Percentiles rank a stretch among this genome's conserved stretches.
Evolutionary conservation across 75 land plant species (phyloP).

Genomic region (Picea glauca): DNA sequence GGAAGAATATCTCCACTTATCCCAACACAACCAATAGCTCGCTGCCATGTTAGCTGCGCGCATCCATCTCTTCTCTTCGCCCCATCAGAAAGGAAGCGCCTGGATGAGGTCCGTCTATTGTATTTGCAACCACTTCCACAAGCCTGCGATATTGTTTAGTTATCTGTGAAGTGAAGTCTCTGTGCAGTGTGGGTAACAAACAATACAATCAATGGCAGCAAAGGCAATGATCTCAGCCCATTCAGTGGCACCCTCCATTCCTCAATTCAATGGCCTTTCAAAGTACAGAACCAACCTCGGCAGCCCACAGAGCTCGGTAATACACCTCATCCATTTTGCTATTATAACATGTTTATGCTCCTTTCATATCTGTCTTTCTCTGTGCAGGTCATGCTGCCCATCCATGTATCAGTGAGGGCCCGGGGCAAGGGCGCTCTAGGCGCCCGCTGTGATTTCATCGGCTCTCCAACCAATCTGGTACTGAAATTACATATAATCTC

Average conservation of each 20-base stretch:
- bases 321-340: background rate
- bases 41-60: background rate
- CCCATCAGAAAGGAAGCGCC: too few species aligned
- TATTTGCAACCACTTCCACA: background rate
- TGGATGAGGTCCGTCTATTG: background rate
- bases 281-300: background rate
- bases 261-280: conserved; percentile 4
- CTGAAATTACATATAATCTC: background rate
- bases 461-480: conserved; percentile 92
- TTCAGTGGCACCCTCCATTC: background rate
- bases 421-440: conserved; percentile 60
- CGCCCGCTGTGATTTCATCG: conserved; percentile 87
- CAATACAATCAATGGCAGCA: background rate
- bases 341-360: background rate
- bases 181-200: background rate
- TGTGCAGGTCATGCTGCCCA: conserved; percentile 25
- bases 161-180: background rate
- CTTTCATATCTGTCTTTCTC: background rate
- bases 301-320: conserved; percentile 1
- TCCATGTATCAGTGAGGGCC: conserved; percentile 17
- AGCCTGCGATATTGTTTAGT: background rate
- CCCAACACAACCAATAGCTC: background rate
- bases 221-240: background rate
- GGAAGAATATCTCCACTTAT: too few species aligned
- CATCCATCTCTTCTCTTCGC: background rate